phyloP scores from a whole-genome alignment of 2,329 filamentous ascomycete species.

The Aspergillus fumigatiaffinis region DNA sequence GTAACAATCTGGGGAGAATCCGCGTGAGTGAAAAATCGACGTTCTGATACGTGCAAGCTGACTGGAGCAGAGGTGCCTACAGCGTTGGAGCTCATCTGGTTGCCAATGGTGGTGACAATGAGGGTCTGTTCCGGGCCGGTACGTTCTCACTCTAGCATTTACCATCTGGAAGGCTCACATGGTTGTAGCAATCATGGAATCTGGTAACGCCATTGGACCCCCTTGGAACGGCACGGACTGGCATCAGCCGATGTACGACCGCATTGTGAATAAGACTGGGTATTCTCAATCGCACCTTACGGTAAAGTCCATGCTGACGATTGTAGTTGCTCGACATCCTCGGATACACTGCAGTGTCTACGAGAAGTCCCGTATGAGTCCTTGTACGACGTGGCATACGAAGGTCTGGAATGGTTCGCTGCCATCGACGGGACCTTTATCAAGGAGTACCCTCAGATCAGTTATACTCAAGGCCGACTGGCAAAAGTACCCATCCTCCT shows the following conservation, averaged over 20 bases:
- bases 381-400: constrained; percentile 22
- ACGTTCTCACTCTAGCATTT: background rate
- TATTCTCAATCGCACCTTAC: constrained; percentile 2
- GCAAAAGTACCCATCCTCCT: constrained; percentile 60
- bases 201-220: constrained; percentile 28
- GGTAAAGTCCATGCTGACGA: background rate
- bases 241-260: constrained; percentile 32
- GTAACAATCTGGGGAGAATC: constrained; percentile 38
- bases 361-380: constrained; percentile 23
- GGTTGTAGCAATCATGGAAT: constrained; percentile 29
- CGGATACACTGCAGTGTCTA: constrained; percentile 27
- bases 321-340: constrained; percentile 21
- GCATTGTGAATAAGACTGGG: constrained; percentile 24
- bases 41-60: background rate
- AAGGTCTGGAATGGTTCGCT: constrained; percentile 34
- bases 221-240: constrained; percentile 32
- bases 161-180: background rate
- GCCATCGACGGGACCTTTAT: constrained; percentile 56
- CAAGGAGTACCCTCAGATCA: constrained; percentile 49
- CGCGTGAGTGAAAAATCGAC: constrained; percentile 17
- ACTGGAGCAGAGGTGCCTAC: constrained; percentile 24
- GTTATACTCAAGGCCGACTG: constrained; percentile 56
- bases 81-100: constrained; percentile 30
- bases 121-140: constrained; percentile 30
- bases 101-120: constrained; percentile 26